A percentile compares a stretch with the other conserved stretches of the same genome.
phyloP scores from a whole-genome alignment of 768 basidiomycete species.

The Suillus variegatus region DNA sequence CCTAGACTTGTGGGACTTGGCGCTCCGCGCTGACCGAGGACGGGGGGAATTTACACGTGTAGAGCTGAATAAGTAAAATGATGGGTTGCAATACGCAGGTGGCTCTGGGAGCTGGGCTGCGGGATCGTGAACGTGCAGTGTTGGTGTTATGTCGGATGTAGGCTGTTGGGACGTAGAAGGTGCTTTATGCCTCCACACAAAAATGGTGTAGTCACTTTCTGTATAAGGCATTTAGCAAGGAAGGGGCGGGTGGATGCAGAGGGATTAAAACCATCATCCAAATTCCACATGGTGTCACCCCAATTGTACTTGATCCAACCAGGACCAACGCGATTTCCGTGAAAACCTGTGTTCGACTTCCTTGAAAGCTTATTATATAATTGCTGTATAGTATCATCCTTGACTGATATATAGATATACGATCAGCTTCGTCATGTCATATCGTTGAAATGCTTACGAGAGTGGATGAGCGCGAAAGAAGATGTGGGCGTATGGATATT shows the following conservation, averaged over 20 bases:
- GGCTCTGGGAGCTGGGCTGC: constrained; percentile 56
- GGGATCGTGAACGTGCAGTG: constrained; percentile 67
- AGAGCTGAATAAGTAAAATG: constrained; percentile 64
- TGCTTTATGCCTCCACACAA: constrained; percentile 68
- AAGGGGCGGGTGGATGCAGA: background rate
- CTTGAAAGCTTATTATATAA: constrained; percentile 73
- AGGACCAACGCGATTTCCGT: constrained; percentile 62
- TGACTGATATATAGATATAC: constrained; percentile 44
- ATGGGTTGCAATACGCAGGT: constrained; percentile 66
- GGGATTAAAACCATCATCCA: constrained; percentile 78
- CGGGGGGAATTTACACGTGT: constrained; percentile 29
- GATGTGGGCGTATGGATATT: constrained; percentile 76
- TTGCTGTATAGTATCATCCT: constrained; percentile 62
- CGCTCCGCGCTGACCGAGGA: constrained; percentile 31
- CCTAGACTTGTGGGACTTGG: constrained; percentile 39
- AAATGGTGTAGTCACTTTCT: constrained; percentile 91
- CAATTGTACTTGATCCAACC: constrained; percentile 90
- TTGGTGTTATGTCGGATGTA: constrained; percentile 24
- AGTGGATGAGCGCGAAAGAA: constrained; percentile 77
- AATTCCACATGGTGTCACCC: constrained; percentile 75
- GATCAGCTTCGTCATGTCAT: constrained; percentile 12
- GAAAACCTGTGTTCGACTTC: constrained; percentile 60
- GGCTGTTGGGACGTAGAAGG: constrained; percentile 23
- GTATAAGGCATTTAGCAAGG: constrained; percentile 7
- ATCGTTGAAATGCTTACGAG: constrained; percentile 48